These are phyloP conservation scores for Hirschioporus abietinus DNA, from an alignment of 768 basidiomycete species.

Conservation along the genomic window DNA sequence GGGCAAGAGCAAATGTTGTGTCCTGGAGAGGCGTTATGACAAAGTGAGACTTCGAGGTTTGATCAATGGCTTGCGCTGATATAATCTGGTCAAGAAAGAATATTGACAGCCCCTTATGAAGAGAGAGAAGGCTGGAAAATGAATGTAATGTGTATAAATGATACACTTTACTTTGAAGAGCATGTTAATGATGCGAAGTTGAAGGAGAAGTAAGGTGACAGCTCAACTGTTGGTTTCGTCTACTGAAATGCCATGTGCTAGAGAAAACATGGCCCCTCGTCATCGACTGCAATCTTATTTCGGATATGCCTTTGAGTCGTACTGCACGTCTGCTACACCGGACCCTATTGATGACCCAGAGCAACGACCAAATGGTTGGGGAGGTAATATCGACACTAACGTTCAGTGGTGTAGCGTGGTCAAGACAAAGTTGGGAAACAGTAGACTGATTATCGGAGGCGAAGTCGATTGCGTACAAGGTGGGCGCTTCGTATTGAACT, in stretches of 20 bases:
- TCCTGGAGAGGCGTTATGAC: slow-evolving; percentile 82
- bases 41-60: slow-evolving; percentile 43
- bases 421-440: slow-evolving; percentile 74
- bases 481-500: slow-evolving; percentile 24
- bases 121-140: slow-evolving; percentile 73
- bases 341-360: slow-evolving; percentile 11
- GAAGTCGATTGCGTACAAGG: slow-evolving; percentile 89
- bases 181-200: slow-evolving; percentile 56
- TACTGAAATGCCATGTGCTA: slow-evolving; percentile 22
- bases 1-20: slow-evolving; percentile 24
- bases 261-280: slow-evolving; percentile 60
- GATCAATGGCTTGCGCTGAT: slow-evolving; percentile 11
- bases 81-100: slow-evolving; percentile 45
- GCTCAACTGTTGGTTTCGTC: background rate
- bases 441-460: slow-evolving; percentile 73
- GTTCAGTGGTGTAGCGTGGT: slow-evolving; percentile 89
- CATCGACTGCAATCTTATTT: slow-evolving; percentile 69
- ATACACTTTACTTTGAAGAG: slow-evolving; percentile 72
- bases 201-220: slow-evolving; percentile 55
- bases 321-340: slow-evolving; percentile 52
- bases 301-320: slow-evolving; percentile 88
- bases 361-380: slow-evolving; percentile 46
- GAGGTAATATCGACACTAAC: slow-evolving; percentile 81
- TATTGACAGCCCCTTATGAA: slow-evolving; percentile 80
- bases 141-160: slow-evolving; percentile 74